Conservation (phyloP, 768 basidiomycete species). For the Leccinum broughii region DNA sequence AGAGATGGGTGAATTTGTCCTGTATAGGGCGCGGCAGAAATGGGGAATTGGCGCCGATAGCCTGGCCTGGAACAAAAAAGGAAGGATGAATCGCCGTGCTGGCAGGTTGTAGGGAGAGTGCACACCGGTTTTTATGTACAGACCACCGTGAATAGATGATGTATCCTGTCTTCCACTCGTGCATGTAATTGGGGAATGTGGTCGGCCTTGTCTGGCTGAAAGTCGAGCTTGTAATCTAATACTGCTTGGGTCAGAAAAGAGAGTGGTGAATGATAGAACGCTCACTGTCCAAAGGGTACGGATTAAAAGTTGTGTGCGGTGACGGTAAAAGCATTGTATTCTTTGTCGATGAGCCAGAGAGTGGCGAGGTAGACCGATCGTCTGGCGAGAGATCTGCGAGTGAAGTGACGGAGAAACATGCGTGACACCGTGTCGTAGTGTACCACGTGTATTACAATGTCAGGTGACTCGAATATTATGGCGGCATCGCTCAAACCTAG, state of each 20-base stretch:
- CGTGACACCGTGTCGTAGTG: too few relatives aligned
- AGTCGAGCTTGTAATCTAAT: slow-evolving; percentile 89
- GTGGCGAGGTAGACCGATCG: too few relatives aligned
- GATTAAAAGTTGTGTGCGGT: slow-evolving; percentile 37
- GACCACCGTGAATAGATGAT: slow-evolving; percentile 76
- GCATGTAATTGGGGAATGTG: slow-evolving; percentile 77
- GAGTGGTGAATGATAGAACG: neutral
- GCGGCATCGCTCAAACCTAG: too few relatives aligned
- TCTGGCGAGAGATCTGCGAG: too few relatives aligned
- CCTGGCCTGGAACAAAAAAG: slow-evolving; percentile 16
- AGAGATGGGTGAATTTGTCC: slow-evolving; percentile 76
- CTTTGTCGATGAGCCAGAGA: too few relatives aligned
- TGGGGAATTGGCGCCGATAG: slow-evolving; percentile 83
- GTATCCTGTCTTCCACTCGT: slow-evolving; percentile 77
- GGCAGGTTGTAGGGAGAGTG: neutral
- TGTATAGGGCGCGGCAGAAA: slow-evolving; percentile 83
- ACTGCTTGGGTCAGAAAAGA: slow-evolving; percentile 39
- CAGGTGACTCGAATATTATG: too few relatives aligned
- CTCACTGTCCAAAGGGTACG: slow-evolving; percentile 52
- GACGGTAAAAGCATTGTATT: slow-evolving; percentile 42
- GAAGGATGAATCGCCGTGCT: too few relatives aligned
- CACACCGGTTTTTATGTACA: slow-evolving; percentile 83
- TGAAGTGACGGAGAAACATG: too few relatives aligned
- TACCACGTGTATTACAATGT: too few relatives aligned
- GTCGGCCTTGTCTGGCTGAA: slow-evolving; percentile 37